Percentiles rank a stretch among this genome's conserved stretches.
phyloP scores from a whole-genome alignment of 805 yeast species.

The Debaryomyces hansenii region DNA sequence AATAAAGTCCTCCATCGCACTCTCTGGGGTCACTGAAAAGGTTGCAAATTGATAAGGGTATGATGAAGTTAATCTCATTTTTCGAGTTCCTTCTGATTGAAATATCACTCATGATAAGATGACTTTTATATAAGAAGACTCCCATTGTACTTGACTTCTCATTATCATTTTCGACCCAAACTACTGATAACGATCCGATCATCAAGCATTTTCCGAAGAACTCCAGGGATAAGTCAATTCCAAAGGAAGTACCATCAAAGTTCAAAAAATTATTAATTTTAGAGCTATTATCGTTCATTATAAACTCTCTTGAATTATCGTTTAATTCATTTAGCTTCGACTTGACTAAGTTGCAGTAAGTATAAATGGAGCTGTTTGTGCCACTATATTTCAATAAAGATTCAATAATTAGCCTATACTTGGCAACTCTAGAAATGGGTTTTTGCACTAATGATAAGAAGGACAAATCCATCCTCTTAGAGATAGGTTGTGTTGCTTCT shows the following conservation, averaged over 20 bases:
- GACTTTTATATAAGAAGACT: conserved; percentile 50
- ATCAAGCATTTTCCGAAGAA: conserved; percentile 48
- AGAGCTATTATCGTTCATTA: conserved; percentile 19
- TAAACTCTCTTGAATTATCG: conserved; percentile 17
- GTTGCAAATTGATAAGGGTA: conserved; percentile 44
- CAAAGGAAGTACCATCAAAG: conserved; percentile 9
- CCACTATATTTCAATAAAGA: conserved; percentile 31
- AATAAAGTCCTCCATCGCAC: conserved; percentile 27
- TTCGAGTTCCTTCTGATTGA: conserved; percentile 14
- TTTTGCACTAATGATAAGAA: conserved; percentile 53
- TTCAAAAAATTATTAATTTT: conserved; percentile 13
- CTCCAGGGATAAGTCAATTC: conserved; percentile 25
- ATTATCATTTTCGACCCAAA: conserved; percentile 36
- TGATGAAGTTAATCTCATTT: conserved; percentile 42
- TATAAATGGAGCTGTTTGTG: conserved; percentile 9
- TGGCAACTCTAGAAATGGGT: conserved; percentile 51
- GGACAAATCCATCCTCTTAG: conserved; percentile 45
- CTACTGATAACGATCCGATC: conserved; percentile 41
- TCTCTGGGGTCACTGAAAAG: conserved; percentile 22
- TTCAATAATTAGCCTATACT: conserved; percentile 53
- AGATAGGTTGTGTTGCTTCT: conserved; percentile 42
- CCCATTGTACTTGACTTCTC: conserved; percentile 21
- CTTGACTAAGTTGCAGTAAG: conserved; percentile 14
- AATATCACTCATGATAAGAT: conserved; percentile 38
- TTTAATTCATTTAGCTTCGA: conserved; percentile 25